Conservation (phyloP, 495 filamentous ascomycete genomes). For the Rostrohypoxylon terebratum region DNA sequence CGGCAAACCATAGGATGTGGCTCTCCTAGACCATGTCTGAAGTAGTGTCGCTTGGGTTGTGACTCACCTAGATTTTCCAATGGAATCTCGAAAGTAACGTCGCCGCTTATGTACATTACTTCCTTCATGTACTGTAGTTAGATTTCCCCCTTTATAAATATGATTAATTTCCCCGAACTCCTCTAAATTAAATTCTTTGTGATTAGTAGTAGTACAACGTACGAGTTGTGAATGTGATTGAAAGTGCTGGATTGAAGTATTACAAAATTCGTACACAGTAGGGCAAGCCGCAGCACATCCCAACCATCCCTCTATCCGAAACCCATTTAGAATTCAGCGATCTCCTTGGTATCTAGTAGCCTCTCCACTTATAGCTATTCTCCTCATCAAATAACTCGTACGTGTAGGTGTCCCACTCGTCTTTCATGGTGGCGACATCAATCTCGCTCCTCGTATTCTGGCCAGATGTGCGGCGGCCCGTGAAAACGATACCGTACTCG, state of each 20-base stretch:
- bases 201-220: background rate
- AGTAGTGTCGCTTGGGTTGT: background rate
- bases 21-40: background rate
- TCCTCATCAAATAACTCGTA: constrained; percentile 31
- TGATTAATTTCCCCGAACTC: background rate
- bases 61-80: background rate
- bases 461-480: constrained; percentile 28
- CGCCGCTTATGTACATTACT: background rate
- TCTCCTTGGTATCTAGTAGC: background rate
- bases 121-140: background rate
- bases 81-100: background rate
- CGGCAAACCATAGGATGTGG: too few relatives aligned
- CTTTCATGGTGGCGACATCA: constrained; percentile 40
- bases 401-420: constrained; percentile 43
- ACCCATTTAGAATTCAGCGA: background rate
- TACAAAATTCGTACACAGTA: background rate
- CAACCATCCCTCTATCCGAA: background rate
- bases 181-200: background rate
- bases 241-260: background rate
- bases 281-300: background rate
- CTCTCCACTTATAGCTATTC: background rate
- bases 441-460: constrained; percentile 52
- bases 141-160: background rate
- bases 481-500: constrained; percentile 39
- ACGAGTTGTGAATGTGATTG: background rate